A percentile compares a stretch with the other conserved stretches of the same genome.
Conservation (phyloP, 345 rosid genomes). For the Capsella bursapastoris region DNA sequence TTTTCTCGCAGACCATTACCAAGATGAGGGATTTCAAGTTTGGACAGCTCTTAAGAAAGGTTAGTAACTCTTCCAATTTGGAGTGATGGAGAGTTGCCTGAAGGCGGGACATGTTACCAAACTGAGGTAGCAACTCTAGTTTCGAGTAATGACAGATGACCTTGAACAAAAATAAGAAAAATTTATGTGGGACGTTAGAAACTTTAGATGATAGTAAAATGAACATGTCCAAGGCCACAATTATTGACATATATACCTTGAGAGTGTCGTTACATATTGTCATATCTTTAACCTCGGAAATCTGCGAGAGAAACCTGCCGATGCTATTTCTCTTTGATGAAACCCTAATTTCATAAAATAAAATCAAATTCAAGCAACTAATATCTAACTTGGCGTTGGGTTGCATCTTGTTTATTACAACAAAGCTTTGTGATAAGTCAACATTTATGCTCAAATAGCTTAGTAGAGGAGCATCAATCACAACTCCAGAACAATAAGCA, state of each 20-base stretch:
- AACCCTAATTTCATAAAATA: background rate
- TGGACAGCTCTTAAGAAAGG: background rate
- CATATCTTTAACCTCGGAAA: background rate
- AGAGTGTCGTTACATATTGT: too few relatives aligned
- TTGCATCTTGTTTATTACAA: background rate
- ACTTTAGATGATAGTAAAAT: background rate
- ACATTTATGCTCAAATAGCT: background rate
- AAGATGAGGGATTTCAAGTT: background rate
- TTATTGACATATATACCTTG: too few relatives aligned
- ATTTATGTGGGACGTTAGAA: background rate
- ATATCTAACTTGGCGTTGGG: background rate
- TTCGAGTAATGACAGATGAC: background rate
- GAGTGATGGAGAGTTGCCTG: background rate
- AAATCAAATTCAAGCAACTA: background rate
- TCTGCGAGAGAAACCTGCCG: background rate
- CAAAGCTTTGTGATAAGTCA: background rate
- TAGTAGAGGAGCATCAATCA: slow-evolving; percentile 11
- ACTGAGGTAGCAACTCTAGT: background rate
- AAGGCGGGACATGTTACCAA: background rate
- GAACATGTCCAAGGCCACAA: background rate
- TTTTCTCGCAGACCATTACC: background rate
- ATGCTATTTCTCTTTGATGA: background rate
- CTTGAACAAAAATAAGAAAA: background rate
- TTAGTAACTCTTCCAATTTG: background rate
- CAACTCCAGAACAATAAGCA: too few relatives aligned